Conservation (phyloP, 1,139 yeast genomes). For the Geotrichum carabidarum region DNA sequence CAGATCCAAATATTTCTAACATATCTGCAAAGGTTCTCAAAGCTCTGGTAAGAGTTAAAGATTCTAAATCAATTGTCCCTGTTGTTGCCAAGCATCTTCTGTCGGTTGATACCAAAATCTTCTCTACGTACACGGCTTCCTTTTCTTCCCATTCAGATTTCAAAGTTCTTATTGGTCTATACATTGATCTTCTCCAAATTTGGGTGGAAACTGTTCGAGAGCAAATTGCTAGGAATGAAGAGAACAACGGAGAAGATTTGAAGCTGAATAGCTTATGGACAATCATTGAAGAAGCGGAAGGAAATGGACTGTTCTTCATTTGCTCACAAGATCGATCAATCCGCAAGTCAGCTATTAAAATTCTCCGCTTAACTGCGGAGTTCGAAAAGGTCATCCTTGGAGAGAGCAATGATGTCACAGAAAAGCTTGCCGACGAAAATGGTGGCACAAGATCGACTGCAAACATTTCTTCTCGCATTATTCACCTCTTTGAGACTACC, state of each 20-base stretch:
- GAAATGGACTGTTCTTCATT: constrained; percentile 85
- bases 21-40: constrained; percentile 63
- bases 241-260: constrained; percentile 53
- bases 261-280: constrained; percentile 77
- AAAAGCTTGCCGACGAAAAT: constrained; percentile 8
- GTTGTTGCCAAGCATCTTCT: constrained; percentile 77
- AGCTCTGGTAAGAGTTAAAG: constrained; percentile 59
- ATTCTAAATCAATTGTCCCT: constrained; percentile 67
- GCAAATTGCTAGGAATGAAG: constrained; percentile 8
- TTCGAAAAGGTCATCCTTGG: constrained; percentile 48
- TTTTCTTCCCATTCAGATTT: constrained; percentile 55
- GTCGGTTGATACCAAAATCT: constrained; percentile 56
- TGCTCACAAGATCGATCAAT: constrained; percentile 81
- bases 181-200: constrained; percentile 69
- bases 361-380: constrained; percentile 69
- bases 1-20: constrained; percentile 53
- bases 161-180: constrained; percentile 57
- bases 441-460: constrained; percentile 52
- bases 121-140: constrained; percentile 42
- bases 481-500: constrained; percentile 66
- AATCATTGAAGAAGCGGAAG: constrained; percentile 89
- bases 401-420: constrained; percentile 9
- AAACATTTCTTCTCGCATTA: constrained; percentile 62
- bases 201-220: constrained; percentile 51
- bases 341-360: constrained; percentile 67